Base-by-base conservation (phyloP, 176 grass and related monocot genomes). In the Rhynchospora tenuis region DNA sequence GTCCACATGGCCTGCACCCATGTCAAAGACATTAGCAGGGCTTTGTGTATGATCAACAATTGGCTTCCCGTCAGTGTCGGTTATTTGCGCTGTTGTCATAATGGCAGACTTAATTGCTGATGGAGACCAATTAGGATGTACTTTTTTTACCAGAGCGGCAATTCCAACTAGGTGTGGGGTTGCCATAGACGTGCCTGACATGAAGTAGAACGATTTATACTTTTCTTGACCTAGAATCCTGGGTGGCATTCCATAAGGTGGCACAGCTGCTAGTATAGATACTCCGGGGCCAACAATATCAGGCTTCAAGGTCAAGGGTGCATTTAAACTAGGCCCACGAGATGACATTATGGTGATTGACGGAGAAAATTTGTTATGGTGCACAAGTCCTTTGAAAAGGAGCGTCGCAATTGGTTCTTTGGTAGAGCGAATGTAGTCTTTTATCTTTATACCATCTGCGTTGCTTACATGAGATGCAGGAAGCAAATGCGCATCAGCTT, bases 71-170 rank as follows among this genome's bases (percentile, higher is more conserved):
- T 63, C 31, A 31, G 22, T 59, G 64, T 82, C 79, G 8, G 66
- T 66, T 6, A 64, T 19, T 43, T 87, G 82, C 1, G 87, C 84
- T 9, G 76, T 89, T 2, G 87, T 92, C 84, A 87, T 92, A 22
- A 89, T 28, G 2, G 90, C 81, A 1, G 90, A 92, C 27, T 60
- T 64, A 72, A 89, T 71, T 7, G 74, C 56, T 0, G 86, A 59
- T 0, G 89, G 89, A 19, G 50, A 86, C 89, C 89, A 91, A 38
- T 29, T 62, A 0, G 86, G 83, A 14, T 73, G 73, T 1, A 69
- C 78, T 13, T 14, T 72, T 59, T 73, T 83, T 19, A 88, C 71
- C 28, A 84, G 28, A 10, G 89, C 85, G 0, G 82, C 85, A 52
- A 87, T 45, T 12, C 89, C 86, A 52, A 64, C 52, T 4, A 87